Percentiles rank a stretch among this genome's conserved stretches.
phyloP scores from a whole-genome alignment of 2,329 filamentous ascomycete genomes.

The Cyclaneusma minus region DNA sequence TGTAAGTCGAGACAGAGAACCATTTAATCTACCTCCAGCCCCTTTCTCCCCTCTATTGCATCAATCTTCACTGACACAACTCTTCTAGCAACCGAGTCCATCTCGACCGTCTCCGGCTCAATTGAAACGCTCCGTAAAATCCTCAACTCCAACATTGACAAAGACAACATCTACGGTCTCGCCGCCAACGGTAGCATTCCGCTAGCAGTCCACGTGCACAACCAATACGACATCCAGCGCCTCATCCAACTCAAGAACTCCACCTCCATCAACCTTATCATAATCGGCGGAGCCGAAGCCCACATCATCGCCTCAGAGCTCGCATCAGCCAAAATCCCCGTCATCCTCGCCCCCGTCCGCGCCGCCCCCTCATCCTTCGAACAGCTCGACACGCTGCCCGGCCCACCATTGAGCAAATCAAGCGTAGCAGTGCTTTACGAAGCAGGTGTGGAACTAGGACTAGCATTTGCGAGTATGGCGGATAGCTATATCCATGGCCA shows the following conservation, averaged over 20 bases:
- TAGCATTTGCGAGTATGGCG: slow-evolving; percentile 15
- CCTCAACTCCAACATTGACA: slow-evolving; percentile 18
- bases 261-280: slow-evolving; percentile 19
- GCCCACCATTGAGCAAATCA: slow-evolving; percentile 25
- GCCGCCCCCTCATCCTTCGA: slow-evolving; percentile 21
- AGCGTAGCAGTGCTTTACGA: slow-evolving; percentile 23
- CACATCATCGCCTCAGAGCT: slow-evolving; percentile 23
- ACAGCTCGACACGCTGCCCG: slow-evolving; percentile 21
- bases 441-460: slow-evolving; percentile 23
- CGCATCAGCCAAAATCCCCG: slow-evolving; percentile 22
- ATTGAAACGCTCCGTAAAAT: slow-evolving; percentile 21
- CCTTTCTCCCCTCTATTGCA: slow-evolving; percentile 8
- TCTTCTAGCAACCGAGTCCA: slow-evolving; percentile 10
- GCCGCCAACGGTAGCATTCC: slow-evolving; percentile 23
- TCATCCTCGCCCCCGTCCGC: slow-evolving; percentile 26
- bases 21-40: too few species aligned
- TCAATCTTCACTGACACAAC: slow-evolving; percentile 4
- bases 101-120: slow-evolving; percentile 16
- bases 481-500: slow-evolving; percentile 25
- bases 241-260: slow-evolving; percentile 23
- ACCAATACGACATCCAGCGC: slow-evolving; percentile 26
- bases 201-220: slow-evolving; percentile 24
- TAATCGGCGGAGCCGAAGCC: slow-evolving; percentile 24
- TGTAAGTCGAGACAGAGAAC: slow-evolving; percentile 12
- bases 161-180: slow-evolving; percentile 22